A percentile compares a stretch with the other conserved stretches of the same genome.
phyloP scores from a whole-genome alignment of 2,329 filamentous ascomycete species.

The Grosmannia huntii region DNA sequence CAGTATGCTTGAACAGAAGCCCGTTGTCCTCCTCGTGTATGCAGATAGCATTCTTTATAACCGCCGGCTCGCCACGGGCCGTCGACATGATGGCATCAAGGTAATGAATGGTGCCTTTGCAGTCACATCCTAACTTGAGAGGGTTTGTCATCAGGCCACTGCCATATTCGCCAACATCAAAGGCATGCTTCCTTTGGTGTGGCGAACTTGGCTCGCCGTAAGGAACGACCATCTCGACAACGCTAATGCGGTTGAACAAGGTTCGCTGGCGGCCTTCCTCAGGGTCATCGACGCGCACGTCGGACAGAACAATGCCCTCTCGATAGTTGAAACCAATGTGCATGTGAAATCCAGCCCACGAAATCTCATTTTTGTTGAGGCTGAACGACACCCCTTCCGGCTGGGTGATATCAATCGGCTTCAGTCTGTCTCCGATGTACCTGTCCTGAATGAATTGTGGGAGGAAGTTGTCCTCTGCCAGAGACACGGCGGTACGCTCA shows the following conservation, averaged over 20 bases:
- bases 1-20: constrained; percentile 86
- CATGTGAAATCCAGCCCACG: constrained; percentile 89
- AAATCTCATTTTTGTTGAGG: constrained; percentile 48
- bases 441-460: constrained; percentile 62
- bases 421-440: constrained; percentile 57
- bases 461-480: constrained; percentile 68
- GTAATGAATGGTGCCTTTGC: constrained; percentile 84
- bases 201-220: constrained; percentile 74
- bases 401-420: constrained; percentile 64
- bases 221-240: constrained; percentile 90
- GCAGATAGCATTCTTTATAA: constrained; percentile 86
- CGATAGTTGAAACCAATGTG: constrained; percentile 93
- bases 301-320: constrained; percentile 80
- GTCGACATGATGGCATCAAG: constrained; percentile 80
- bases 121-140: constrained; percentile 65
- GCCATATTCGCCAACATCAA: constrained; percentile 62
- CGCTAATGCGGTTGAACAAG: constrained; percentile 76
- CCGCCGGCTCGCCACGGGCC: constrained; percentile 56
- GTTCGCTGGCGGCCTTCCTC: constrained; percentile 63
- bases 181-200: constrained; percentile 70
- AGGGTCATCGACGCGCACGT: constrained; percentile 67
- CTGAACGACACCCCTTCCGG: constrained; percentile 77
- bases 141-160: constrained; percentile 76
- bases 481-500: constrained; percentile 56
- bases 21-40: constrained; percentile 90